phyloP scores from a whole-genome alignment of 768 basidiomycete genomes.

The Saitozyma podzolica region DNA sequence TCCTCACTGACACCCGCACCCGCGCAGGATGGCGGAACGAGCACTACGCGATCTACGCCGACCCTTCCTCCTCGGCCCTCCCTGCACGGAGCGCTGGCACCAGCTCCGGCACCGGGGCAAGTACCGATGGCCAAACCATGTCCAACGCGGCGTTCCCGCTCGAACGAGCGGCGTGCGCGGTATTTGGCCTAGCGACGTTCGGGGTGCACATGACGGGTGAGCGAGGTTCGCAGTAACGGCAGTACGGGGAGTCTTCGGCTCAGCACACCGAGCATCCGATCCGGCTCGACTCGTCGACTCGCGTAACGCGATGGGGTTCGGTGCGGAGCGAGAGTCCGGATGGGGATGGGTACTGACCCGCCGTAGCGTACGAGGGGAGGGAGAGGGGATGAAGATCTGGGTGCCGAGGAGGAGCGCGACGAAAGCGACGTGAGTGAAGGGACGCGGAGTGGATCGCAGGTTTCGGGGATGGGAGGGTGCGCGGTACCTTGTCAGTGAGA shows the following conservation, averaged over 20 bases:
- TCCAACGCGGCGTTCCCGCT: conserved; percentile 67
- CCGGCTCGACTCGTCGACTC: too few species aligned
- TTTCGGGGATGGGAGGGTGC: too few species aligned
- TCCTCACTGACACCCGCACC: too few species aligned
- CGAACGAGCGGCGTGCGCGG: conserved; percentile 81
- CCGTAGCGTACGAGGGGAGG: conserved; percentile 46
- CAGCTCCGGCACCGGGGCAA: too few species aligned
- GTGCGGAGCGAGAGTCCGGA: background rate
- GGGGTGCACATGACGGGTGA: conserved; percentile 81
- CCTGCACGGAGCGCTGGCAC: too few species aligned
- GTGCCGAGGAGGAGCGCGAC: conserved; percentile 79
- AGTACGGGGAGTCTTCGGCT: too few species aligned
- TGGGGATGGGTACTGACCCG: background rate
- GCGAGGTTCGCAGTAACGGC: conserved; percentile 1
- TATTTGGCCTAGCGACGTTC: conserved; percentile 88
- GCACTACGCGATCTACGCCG: conserved; percentile 62
- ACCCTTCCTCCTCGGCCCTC: conserved; percentile 32
- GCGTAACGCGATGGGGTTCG: too few species aligned
- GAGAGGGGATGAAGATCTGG: conserved; percentile 67
- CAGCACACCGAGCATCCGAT: too few species aligned
- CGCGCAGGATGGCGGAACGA: conserved; percentile 86
- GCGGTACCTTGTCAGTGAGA: too few species aligned
- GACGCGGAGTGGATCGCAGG: too few species aligned
- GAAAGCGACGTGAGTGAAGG: conserved; percentile 74
- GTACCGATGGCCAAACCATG: too few species aligned